Percentiles rank a stretch among this genome's conserved stretches.
Evolutionary conservation across 495 filamentous ascomycete genomes (phyloP).

Genomic region (Chaetomium cochliodes): DNA sequence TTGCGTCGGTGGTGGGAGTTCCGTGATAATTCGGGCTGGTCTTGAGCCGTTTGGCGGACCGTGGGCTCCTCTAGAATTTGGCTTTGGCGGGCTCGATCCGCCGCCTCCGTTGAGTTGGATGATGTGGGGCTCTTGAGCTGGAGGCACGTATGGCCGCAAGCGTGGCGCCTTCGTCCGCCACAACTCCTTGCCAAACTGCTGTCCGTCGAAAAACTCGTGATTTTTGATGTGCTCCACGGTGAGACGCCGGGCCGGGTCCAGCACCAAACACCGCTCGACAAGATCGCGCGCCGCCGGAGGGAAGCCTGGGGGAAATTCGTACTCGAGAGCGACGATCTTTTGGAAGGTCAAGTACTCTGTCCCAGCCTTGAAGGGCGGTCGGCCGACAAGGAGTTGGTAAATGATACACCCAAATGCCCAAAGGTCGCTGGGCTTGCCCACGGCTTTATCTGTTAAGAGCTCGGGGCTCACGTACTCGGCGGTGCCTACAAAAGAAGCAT

Average conservation of each 20-base stretch:
- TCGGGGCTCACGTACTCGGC: constrained; percentile 99
- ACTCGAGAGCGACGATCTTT: constrained; percentile 92
- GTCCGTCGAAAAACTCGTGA: constrained; percentile 93
- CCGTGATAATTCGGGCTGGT: constrained; percentile 84
- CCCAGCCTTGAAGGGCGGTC: constrained; percentile 95
- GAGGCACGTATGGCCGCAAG: constrained; percentile 81
- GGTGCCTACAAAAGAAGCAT: constrained; percentile 95
- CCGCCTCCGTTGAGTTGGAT: constrained; percentile 70
- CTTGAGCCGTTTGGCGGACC: constrained; percentile 49
- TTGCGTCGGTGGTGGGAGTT: constrained; percentile 92
- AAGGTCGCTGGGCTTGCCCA: constrained; percentile 95
- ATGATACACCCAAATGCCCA: constrained; percentile 99
- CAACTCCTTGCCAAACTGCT: constrained; percentile 76
- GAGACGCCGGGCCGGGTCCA: constrained; percentile 84
- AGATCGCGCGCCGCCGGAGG: constrained; percentile 85
- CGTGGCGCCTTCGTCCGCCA: constrained; percentile 93
- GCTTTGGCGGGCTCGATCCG: constrained; percentile 48
- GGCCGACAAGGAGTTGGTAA: constrained; percentile 88
- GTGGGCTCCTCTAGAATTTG: constrained; percentile 43
- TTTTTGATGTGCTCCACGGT: constrained; percentile 96
- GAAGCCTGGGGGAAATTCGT: constrained; percentile 89
- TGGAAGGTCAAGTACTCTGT: constrained; percentile 98
- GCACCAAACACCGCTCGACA: constrained; percentile 85
- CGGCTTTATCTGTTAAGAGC: constrained; percentile 89
- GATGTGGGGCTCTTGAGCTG: constrained; percentile 66